Percentiles rank a stretch among this genome's conserved stretches.
Evolutionary conservation across 768 basidiomycete genomes (phyloP).

Genomic region (Cyclocybe aegerita): DNA sequence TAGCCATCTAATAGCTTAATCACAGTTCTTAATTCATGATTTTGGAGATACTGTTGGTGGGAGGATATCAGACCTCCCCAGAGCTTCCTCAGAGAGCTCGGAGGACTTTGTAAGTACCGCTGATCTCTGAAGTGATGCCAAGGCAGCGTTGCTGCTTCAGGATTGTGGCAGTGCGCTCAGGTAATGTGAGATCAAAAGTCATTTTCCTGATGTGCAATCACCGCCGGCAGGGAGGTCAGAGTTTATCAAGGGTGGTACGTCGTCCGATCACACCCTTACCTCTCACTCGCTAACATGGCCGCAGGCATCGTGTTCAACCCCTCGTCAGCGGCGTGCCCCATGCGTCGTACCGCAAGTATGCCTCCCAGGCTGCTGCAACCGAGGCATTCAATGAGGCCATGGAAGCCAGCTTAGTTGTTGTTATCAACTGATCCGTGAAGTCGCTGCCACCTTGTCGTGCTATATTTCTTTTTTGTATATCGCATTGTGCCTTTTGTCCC

Average conservation of each 20-base stretch:
- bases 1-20: no score
- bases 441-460: neutral
- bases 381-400: slow-evolving; percentile 3
- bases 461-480: neutral
- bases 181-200: no score
- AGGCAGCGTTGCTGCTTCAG: no score
- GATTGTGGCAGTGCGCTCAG: no score
- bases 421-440: neutral
- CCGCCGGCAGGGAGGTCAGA: slow-evolving; percentile 4
- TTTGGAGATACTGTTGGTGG: no score
- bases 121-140: no score
- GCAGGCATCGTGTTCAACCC: slow-evolving; percentile 2
- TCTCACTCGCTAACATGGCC: neutral
- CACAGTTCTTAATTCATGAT: no score
- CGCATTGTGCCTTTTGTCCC: slow-evolving; percentile 1
- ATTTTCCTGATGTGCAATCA: slow-evolving; percentile 5
- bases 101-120: no score
- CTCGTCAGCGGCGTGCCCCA: slow-evolving; percentile 6
- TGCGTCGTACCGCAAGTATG: neutral
- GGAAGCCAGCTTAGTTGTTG: neutral
- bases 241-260: slow-evolving; percentile 7
- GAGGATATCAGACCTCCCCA: no score
- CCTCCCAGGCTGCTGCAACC: neutral
- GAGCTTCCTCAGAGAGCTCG: no score
- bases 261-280: neutral